phyloP scores from a whole-genome alignment of 2,329 filamentous ascomycete genomes.

The Pleurostoma richardsiae region DNA sequence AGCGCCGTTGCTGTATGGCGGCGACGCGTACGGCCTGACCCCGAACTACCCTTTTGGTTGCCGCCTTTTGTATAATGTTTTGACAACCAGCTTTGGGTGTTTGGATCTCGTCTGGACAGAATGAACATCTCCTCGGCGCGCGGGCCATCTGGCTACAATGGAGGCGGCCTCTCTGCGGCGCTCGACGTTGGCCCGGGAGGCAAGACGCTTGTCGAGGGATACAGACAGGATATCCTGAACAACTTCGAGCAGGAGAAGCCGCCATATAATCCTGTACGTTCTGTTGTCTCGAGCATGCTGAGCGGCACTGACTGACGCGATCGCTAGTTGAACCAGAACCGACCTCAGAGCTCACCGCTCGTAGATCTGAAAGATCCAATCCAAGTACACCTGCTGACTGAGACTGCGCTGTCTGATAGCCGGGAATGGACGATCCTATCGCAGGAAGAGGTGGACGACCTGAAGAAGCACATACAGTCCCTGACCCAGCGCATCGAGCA shows the following conservation, averaged over 20 bases:
- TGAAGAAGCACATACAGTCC: slow-evolving; percentile 80
- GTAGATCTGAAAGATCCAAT: slow-evolving; percentile 67
- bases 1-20: not conserved
- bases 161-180: slow-evolving; percentile 17
- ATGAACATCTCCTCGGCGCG: slow-evolving; percentile 8
- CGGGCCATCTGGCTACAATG: slow-evolving; percentile 16
- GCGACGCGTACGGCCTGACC: not conserved
- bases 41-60: too few relatives aligned
- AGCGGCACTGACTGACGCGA: slow-evolving; percentile 1
- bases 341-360: slow-evolving; percentile 49
- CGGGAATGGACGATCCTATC: slow-evolving; percentile 79
- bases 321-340: slow-evolving; percentile 42
- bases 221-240: slow-evolving; percentile 48
- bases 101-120: slow-evolving; percentile 3
- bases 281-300: slow-evolving; percentile 6
- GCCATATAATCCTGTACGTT: slow-evolving; percentile 52
- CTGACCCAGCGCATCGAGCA: slow-evolving; percentile 75
- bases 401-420: slow-evolving; percentile 89
- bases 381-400: slow-evolving; percentile 84
- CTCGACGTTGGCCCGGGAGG: slow-evolving; percentile 25
- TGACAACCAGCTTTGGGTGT: slow-evolving; percentile 3
- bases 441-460: slow-evolving; percentile 81
- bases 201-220: slow-evolving; percentile 53
- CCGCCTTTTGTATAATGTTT: slow-evolving; percentile 6
- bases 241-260: slow-evolving; percentile 49